Percentiles rank a stretch among this genome's conserved stretches.
Conservation (phyloP, 306 rosid species). For the Dicorynia guianensis region DNA sequence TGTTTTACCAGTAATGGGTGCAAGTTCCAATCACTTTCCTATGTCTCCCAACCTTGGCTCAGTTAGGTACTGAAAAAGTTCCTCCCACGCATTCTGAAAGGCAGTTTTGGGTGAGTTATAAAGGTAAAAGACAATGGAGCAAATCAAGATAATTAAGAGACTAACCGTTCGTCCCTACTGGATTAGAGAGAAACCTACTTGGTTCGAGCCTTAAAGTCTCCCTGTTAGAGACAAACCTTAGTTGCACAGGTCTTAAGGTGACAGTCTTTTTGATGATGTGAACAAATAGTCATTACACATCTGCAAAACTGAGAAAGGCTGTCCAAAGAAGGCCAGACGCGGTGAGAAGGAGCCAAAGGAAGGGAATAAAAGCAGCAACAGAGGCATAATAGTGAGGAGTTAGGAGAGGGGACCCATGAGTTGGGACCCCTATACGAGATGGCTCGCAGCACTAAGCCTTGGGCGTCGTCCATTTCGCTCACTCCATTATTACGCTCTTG, state of each 20-base stretch:
- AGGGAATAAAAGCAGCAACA: slow-evolving; percentile 7
- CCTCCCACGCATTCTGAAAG: not conserved
- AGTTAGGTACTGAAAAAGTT: not conserved
- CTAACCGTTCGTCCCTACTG: not conserved
- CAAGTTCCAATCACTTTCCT: slow-evolving; percentile 1
- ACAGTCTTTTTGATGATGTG: too few species aligned
- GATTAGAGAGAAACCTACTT: not conserved
- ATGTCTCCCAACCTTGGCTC: not conserved
- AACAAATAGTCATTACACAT: too few species aligned
- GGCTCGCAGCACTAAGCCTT: slow-evolving; percentile 39
- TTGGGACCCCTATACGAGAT: slow-evolving; percentile 7
- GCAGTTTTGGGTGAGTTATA: slow-evolving; percentile 1
- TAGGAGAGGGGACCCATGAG: not conserved
- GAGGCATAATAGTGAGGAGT: not conserved
- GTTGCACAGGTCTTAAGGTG: too few species aligned
- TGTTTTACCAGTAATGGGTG: too few species aligned
- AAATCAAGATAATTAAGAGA: slow-evolving; percentile 2
- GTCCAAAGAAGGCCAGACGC: too few species aligned
- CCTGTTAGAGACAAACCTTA: too few species aligned
- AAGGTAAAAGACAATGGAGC: not conserved
- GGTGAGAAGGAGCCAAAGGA: not conserved
- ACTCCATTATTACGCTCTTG: slow-evolving; percentile 28
- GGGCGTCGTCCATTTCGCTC: slow-evolving; percentile 15
- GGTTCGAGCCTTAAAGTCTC: not conserved
- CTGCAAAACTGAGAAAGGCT: too few species aligned